Conservation (phyloP, 768 basidiomycete genomes). For the Baorangia bicolor region DNA sequence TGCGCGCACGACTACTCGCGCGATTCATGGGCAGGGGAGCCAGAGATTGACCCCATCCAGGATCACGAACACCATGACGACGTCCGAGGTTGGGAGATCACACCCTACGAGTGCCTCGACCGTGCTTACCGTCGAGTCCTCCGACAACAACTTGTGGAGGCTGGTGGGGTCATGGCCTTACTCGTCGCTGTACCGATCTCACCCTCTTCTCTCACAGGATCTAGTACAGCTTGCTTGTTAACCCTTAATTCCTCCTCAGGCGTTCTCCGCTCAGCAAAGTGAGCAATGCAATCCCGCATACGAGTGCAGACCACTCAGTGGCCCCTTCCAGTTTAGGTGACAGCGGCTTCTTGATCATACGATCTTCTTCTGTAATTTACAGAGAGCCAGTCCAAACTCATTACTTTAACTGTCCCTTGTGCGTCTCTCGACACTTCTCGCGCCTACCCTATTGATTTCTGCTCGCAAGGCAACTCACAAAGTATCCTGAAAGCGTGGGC, state of each 20-base stretch:
- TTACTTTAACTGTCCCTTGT: slow-evolving; percentile 37
- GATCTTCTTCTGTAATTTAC: slow-evolving; percentile 63
- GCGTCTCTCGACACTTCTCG: slow-evolving; percentile 2
- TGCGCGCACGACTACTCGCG: slow-evolving; percentile 72
- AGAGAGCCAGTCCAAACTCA: slow-evolving; percentile 34
- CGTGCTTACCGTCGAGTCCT: slow-evolving; percentile 71
- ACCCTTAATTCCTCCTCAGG: slow-evolving; percentile 76
- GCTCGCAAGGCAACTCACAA: slow-evolving; percentile 31
- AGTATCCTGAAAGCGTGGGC: slow-evolving; percentile 31
- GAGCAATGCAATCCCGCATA: slow-evolving; percentile 23
- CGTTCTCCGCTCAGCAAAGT: slow-evolving; percentile 77
- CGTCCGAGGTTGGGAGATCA: slow-evolving; percentile 67
- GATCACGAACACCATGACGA: slow-evolving; percentile 66
- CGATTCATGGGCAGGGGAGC: slow-evolving; percentile 79
- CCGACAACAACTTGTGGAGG: slow-evolving; percentile 58
- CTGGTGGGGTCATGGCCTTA: slow-evolving; percentile 39
- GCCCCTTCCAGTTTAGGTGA: slow-evolving; percentile 61
- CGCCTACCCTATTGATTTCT: background rate
- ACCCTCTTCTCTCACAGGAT: slow-evolving; percentile 46
- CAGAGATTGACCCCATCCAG: slow-evolving; percentile 74
- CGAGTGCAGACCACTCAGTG: slow-evolving; percentile 1
- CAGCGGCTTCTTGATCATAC: slow-evolving; percentile 72
- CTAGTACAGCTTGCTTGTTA: slow-evolving; percentile 79
- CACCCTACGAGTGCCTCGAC: slow-evolving; percentile 68
- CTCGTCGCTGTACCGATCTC: background rate